Base-by-base conservation (phyloP, 371 early-diverging fungal species). In the Mortierella polycephala region DNA sequence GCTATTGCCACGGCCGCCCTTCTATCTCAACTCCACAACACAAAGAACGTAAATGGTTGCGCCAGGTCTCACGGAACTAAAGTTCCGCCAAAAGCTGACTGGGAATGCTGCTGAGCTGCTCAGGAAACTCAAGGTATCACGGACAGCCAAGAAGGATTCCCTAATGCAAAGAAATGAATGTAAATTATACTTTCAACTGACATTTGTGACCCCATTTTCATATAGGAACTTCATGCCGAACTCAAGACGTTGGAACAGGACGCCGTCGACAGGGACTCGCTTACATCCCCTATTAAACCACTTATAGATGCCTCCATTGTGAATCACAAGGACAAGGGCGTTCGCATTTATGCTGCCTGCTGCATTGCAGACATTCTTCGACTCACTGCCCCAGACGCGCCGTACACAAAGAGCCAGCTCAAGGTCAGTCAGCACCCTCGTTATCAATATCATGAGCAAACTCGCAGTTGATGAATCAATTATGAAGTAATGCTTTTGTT, bases 291-390 rank as follows among this genome's bases (percentile, higher is more conserved):
- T 1, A 85, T 92, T 5, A 84, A 85, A 64, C 92, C 94, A 49
- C 87, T 98, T 5, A 75, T 94, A 8, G 83, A 88, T 16, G 72
- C 88, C 12, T 81, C 90, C 47, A 83, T 97, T 39, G 65, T 94
- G 18, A 73, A 82, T 45, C 96, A 96, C 82, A 90, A 89, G 60
- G 95, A 95, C 77, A 87, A 89, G 44, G 92, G 91, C 3, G 93
- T 97, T 14, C 88, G 86, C 52, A 87, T 90, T 13, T 85, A 92
- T 20, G 87, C 91, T 1, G 93, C 96, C 1, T 95, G 96, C 83
- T 97, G 97, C 81, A 82, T 97, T 21, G 95, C 96, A 0, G 99
- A 98, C 71, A 84, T 97, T 2, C 86, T 99, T 58, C 87, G 97
- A 40, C 83, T 99, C 20, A 96, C 90, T 82, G 98, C 97, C 5